Percentiles rank a stretch among this genome's conserved stretches.
phyloP scores from a whole-genome alignment of 768 basidiomycete species.

The Lactarius tabidus region DNA sequence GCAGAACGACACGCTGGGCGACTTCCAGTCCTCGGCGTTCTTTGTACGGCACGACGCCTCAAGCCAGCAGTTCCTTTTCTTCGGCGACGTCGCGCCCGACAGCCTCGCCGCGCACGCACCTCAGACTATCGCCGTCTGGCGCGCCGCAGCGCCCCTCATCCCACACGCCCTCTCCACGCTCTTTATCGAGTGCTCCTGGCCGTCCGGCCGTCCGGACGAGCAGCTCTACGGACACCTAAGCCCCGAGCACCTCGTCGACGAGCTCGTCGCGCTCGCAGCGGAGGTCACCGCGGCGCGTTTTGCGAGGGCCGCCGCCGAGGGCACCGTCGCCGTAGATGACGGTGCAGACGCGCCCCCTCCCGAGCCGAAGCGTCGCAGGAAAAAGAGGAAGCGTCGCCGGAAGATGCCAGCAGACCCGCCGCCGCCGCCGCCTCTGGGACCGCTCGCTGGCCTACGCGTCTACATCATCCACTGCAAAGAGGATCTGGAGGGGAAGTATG shows the following conservation, averaged over 20 bases:
- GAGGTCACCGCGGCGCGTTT: constrained; percentile 54
- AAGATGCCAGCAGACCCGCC: constrained; percentile 34
- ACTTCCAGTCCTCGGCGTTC: constrained; percentile 79
- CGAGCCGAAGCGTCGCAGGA: constrained; percentile 25
- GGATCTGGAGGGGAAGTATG: constrained; percentile 44
- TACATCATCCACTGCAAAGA: constrained; percentile 90
- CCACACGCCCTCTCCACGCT: constrained; percentile 64
- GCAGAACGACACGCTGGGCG: constrained; percentile 42
- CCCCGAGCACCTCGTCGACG: constrained; percentile 73
- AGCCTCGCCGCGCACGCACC: constrained; percentile 52
- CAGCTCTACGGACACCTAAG: constrained; percentile 82
- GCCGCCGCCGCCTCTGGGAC: constrained; percentile 46
- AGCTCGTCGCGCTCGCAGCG: constrained; percentile 64
- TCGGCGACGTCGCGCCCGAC: constrained; percentile 93
- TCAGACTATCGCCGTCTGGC: constrained; percentile 72
- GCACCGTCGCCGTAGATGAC: neutral
- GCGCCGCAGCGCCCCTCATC: constrained; percentile 72
- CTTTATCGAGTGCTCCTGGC: constrained; percentile 95
- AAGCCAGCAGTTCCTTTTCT: constrained; percentile 78
- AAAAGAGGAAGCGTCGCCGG: constrained; percentile 38
- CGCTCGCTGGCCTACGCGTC: constrained; percentile 58
- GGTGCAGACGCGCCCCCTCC: neutral
- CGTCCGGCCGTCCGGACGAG: constrained; percentile 61
- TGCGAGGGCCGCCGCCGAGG: constrained; percentile 19
- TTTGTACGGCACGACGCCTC: constrained; percentile 69